Conservation (phyloP, 1,139 yeast genomes). For the Nakaseomyces uthaithaninus region DNA sequence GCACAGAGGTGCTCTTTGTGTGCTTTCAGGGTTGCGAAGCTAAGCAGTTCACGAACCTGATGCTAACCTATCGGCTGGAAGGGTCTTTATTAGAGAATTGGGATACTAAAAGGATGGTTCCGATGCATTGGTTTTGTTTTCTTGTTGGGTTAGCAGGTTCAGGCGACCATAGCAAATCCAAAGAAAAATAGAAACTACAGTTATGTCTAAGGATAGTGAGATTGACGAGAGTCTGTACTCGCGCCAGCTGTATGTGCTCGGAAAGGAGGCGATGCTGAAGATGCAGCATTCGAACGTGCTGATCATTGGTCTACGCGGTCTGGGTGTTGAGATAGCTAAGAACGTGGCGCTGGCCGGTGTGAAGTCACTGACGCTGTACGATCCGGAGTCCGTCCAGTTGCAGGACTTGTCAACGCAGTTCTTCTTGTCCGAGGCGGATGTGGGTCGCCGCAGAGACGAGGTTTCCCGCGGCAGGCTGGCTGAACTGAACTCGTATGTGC, state of each 20-base stretch:
- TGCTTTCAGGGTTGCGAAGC: no score
- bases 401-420: slow-evolving; percentile 84
- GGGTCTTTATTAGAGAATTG: no score
- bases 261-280: slow-evolving; percentile 95
- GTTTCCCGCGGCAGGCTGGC: slow-evolving; percentile 59
- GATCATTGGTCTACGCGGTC: slow-evolving; percentile 78
- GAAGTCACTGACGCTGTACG: slow-evolving; percentile 80
- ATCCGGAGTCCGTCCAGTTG: slow-evolving; percentile 60
- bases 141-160: no score
- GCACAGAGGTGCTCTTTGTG: no score
- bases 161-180: no score
- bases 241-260: slow-evolving; percentile 88
- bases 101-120: no score
- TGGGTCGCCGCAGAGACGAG: slow-evolving; percentile 70
- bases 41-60: no score
- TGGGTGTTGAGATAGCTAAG: slow-evolving; percentile 94
- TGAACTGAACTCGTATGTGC: slow-evolving; percentile 85
- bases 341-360: slow-evolving; percentile 97
- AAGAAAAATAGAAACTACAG: neutral
- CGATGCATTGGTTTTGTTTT: no score
- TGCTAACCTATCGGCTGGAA: no score
- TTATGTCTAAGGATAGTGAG: slow-evolving; percentile 23
- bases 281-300: slow-evolving; percentile 91
- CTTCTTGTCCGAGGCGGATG: slow-evolving; percentile 60
- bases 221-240: slow-evolving; percentile 94